Base-by-base conservation (phyloP, 208 protist genomes). In the Trypanosoma platydactyli region DNA sequence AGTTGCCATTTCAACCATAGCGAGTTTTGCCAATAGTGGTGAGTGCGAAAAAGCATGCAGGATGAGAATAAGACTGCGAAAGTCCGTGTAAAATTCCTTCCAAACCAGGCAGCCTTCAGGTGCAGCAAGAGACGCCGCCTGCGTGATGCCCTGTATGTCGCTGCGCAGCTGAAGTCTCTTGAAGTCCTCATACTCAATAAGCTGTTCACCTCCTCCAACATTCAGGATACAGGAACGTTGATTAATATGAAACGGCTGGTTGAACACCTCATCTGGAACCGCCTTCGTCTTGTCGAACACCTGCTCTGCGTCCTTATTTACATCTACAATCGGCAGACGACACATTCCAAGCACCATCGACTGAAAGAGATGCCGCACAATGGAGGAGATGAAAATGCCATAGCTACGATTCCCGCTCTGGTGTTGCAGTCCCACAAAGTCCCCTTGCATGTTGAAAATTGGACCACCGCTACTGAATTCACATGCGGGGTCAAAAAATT, bases 401-500 rank as follows among this genome's bases (percentile, higher is more conserved):
- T 88, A 74, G 25, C 72, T 76, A 25, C 48, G 45, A 61, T 70
- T 35, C 25, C 65, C 81, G n/a, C 40, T 44, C 52, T 88, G 80
- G 67, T 95, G 90, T 58, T 95, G 90, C 42, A 95, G 41, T 7
- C 87, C 90, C 29, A 95, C 75, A 79, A 95, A 93, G 68, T 92
- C 79, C n/a, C 90, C 90, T 7, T 79, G 65, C 44, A 66, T 72
- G 61, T 88, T 79, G 72, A 95, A 95, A 44, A 93, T 87, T 20
- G 84, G 68, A 0, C 90, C 90, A 30, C 90, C 90, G 57, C 90
- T 95, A 65, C 79, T 84, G 56, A 65, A 74, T 52, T 86, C 79
- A 61, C 64, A 62, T 6, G 42, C 29, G 20, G 54, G 51, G 29
- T 77, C 59, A 64, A 40, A 72, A 49, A 79, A 73, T 56, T 80